Evolutionary conservation across 495 filamentous ascomycete genomes (phyloP).

Genomic region (Aspergillus hancockii): DNA sequence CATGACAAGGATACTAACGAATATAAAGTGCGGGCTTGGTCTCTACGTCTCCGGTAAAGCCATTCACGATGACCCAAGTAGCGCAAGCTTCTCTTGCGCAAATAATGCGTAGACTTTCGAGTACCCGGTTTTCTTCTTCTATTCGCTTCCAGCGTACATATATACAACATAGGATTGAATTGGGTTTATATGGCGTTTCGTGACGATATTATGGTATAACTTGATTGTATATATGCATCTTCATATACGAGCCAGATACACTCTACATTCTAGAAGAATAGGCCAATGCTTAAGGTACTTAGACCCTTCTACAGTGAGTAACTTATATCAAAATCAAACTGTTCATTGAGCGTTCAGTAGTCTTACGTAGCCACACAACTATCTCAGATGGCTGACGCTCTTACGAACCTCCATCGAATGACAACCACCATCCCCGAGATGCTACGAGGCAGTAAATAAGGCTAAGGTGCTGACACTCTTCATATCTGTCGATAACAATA

Average conservation of each 20-base stretch:
- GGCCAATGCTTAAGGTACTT: background rate
- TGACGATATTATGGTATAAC: background rate
- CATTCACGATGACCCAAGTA: conserved; percentile 37
- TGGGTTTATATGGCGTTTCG: background rate
- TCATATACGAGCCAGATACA: background rate
- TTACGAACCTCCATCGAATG: no score
- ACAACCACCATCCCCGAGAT: no score
- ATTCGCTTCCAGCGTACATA: background rate
- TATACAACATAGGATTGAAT: background rate
- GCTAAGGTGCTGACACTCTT: background rate
- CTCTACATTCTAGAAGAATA: background rate
- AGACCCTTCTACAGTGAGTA: background rate
- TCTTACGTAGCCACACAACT: no score
- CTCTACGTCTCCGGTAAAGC: conserved; percentile 42
- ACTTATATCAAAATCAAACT: background rate
- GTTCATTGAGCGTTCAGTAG: no score
- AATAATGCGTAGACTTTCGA: conserved; percentile 21
- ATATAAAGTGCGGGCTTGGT: conserved; percentile 36
- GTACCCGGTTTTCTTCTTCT: background rate
- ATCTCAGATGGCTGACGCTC: no score
- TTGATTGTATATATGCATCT: background rate
- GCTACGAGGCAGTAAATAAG: no score
- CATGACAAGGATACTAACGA: background rate
- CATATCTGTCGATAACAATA: background rate
- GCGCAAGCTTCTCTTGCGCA: conserved; percentile 35